Percentiles rank a stretch among this genome's conserved stretches.
Evolutionary conservation across 1,284 basidiomycete species (phyloP).

Genomic region (Cutaneotrichosporon mucoides): DNA sequence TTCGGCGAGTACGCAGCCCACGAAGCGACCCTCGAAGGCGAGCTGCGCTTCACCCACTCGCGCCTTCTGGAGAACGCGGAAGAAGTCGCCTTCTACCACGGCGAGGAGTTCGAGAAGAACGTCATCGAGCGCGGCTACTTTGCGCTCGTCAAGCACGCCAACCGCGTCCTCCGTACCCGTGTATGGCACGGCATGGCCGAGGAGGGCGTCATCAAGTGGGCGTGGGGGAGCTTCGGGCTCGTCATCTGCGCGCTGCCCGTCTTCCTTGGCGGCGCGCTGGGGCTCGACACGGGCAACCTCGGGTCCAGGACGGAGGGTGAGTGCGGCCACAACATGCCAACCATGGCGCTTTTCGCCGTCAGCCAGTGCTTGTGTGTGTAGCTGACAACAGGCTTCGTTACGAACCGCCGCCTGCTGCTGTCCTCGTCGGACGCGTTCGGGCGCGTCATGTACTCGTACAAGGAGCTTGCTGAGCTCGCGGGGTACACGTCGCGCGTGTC

Average conservation of each 20-base stretch:
- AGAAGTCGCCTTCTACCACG: conserved; percentile 89
- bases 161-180: conserved; percentile 70
- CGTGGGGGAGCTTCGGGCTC: conserved; percentile 93
- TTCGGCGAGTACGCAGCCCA: conserved; percentile 84
- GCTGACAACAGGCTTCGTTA: conserved; percentile 69
- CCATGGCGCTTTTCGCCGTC: no score
- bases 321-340: conserved; percentile 5
- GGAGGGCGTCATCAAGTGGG: conserved; percentile 95
- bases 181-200: conserved; percentile 91
- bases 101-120: conserved; percentile 87
- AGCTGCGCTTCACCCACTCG: conserved; percentile 85
- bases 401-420: conserved; percentile 83
- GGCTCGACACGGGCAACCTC: conserved; percentile 61
- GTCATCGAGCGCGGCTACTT: conserved; percentile 89
- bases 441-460: conserved; percentile 88
- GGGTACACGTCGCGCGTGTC: conserved; percentile 93
- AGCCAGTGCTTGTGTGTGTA: background rate
- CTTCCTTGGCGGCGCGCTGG: conserved; percentile 81
- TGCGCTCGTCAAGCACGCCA: conserved; percentile 81
- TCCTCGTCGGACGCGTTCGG: conserved; percentile 59
- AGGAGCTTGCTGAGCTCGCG: conserved; percentile 86
- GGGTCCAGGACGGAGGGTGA: conserved; percentile 80
- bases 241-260: conserved; percentile 91
- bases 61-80: conserved; percentile 90
- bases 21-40: conserved; percentile 76